These are phyloP conservation scores for Penicillium sp. DNA, from an alignment of 2,329 filamentous ascomycete genomes.

Conservation along the genomic window DNA sequence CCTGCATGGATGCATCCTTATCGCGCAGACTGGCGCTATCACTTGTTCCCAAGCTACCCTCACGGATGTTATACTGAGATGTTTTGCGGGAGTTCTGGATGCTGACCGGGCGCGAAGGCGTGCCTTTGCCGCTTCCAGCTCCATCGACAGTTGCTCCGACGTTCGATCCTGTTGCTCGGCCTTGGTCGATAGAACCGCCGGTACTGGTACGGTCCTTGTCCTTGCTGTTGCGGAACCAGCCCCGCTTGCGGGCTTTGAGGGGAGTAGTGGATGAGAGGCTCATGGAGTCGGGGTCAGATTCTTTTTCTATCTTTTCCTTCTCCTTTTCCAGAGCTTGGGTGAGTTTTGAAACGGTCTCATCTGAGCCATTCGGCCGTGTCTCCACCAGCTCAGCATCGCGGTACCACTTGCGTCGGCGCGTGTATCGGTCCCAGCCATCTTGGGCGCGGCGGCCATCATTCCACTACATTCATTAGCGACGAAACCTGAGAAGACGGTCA, in stretches of 20 bases:
- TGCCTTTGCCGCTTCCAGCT: conserved; percentile 1
- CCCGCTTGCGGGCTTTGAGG: conserved; percentile 33
- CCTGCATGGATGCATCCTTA: conserved; percentile 40
- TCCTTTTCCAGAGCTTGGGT: conserved; percentile 26
- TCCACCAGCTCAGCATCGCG: conserved; percentile 95
- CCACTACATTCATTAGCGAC: conserved; percentile 60
- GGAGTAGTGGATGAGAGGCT: conserved; percentile 29
- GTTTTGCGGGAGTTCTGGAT: conserved; percentile 29
- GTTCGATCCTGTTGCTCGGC: conserved; percentile 19
- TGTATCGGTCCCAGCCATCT: conserved; percentile 95
- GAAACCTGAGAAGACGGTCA: background rate
- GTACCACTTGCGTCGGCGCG: conserved; percentile 90
- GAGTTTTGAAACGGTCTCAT: conserved; percentile 40
- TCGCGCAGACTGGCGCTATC: conserved; percentile 37
- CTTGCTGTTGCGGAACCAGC: conserved; percentile 40
- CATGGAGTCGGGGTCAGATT: conserved; percentile 27
- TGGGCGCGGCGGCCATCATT: conserved; percentile 77
- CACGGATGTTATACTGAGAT: conserved; percentile 24
- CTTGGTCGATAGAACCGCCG: conserved; percentile 12
- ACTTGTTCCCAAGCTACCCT: conserved; percentile 29
- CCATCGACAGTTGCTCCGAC: conserved; percentile 1
- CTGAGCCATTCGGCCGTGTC: conserved; percentile 47
- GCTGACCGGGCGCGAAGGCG: conserved; percentile 31
- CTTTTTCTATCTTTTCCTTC: conserved; percentile 26
- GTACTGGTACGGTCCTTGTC: conserved; percentile 29